A percentile compares a stretch with the other conserved stretches of the same genome.
Evolutionary conservation across 164 flowering plant species (phyloP).

Genomic region (Sextonia rubra): DNA sequence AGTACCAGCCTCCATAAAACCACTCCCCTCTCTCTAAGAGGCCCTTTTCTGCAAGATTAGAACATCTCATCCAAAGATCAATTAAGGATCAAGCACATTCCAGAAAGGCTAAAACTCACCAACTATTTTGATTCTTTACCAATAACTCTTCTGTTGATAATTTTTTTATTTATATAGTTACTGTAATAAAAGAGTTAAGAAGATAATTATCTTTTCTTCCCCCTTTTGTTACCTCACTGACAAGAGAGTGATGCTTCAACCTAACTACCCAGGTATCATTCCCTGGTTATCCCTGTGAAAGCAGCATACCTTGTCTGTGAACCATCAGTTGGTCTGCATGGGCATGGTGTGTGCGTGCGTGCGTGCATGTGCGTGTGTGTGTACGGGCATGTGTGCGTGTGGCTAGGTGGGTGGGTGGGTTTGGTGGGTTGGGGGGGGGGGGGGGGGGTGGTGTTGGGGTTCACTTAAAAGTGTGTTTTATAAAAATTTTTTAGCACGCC

Average conservation of each 20-base stretch:
- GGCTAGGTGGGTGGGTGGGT: too few relatives aligned
- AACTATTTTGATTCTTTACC: neutral
- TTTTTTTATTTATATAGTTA: neutral
- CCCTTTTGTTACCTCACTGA: neutral
- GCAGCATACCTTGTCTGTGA: neutral
- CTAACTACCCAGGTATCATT: neutral
- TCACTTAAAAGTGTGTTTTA: too few relatives aligned
- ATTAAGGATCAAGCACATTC: neutral
- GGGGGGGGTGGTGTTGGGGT: too few relatives aligned
- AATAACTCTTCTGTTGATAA: neutral
- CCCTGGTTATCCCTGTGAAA: neutral
- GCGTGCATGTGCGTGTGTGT: neutral
- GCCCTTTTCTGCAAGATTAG: too few relatives aligned
- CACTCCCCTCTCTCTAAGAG: too few relatives aligned
- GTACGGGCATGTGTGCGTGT: too few relatives aligned
- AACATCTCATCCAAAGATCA: too few relatives aligned
- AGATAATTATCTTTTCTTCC: neutral
- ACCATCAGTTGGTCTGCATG: neutral
- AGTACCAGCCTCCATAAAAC: too few relatives aligned
- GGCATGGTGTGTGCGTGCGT: neutral
- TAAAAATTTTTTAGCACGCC: too few relatives aligned
- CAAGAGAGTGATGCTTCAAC: neutral
- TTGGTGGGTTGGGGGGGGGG: too few relatives aligned
- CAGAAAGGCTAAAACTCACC: neutral
- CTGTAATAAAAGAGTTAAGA: neutral